Evolutionary conservation across 139 green algal genomes (phyloP).

Genomic region (Dunaliella primolecta): DNA sequence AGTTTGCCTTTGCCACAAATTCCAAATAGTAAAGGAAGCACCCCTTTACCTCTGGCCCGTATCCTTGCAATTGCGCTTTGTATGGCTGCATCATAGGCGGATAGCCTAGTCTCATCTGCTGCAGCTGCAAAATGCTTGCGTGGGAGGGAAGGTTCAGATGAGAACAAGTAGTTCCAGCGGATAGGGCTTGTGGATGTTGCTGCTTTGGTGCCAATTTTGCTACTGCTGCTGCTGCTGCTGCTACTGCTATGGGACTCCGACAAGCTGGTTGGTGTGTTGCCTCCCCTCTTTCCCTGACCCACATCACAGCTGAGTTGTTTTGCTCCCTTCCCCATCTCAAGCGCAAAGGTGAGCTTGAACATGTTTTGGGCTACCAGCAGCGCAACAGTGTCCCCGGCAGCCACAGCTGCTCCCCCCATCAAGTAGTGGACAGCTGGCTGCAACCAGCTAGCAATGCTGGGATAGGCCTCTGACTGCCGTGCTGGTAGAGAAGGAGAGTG

Average conservation of each 20-base stretch:
- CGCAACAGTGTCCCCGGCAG: slow-evolving; percentile 41
- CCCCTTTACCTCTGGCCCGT: too few species aligned
- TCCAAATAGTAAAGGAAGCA: too few species aligned
- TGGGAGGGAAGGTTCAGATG: slow-evolving; percentile 63
- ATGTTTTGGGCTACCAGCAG: slow-evolving; percentile 34
- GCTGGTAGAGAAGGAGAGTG: too few species aligned
- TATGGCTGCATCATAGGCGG: neutral
- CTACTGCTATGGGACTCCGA: slow-evolving; percentile 56
- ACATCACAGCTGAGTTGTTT: too few species aligned
- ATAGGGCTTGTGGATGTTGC: too few species aligned
- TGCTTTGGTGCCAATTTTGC: too few species aligned
- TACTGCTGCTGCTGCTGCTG: slow-evolving; percentile 64
- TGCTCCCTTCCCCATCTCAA: too few species aligned
- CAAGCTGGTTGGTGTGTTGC: slow-evolving; percentile 73
- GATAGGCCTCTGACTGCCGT: too few species aligned
- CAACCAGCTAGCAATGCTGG: too few species aligned
- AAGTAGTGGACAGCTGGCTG: slow-evolving; percentile 71
- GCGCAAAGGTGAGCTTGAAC: neutral
- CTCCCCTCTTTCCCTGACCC: too few species aligned
- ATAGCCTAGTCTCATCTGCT: slow-evolving; percentile 28
- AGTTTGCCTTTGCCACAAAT: too few species aligned
- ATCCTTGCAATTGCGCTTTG: neutral
- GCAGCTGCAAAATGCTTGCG: slow-evolving; percentile 57
- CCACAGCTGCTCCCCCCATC: slow-evolving; percentile 56
- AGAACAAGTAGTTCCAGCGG: slow-evolving; percentile 41